phyloP scores from a whole-genome alignment of 179 eudicot species.

The Pouteria campechiana region DNA sequence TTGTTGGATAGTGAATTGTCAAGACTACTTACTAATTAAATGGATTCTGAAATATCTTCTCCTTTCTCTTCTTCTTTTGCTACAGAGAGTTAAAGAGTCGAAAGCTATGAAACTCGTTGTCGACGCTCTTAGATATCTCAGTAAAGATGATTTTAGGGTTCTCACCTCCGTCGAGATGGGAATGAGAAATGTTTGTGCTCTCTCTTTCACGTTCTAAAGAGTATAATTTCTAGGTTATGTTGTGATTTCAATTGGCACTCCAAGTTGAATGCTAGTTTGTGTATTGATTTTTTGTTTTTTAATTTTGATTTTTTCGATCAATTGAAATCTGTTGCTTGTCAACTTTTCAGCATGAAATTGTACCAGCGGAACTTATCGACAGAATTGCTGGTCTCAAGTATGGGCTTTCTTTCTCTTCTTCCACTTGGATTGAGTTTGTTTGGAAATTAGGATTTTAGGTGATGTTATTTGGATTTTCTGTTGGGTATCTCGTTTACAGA shows the following conservation, averaged over 20 bases:
- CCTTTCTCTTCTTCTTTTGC: too few species aligned
- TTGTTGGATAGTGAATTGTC: too few species aligned
- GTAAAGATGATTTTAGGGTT: slow-evolving; percentile 90
- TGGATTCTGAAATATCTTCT: too few species aligned
- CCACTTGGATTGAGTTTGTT: not conserved
- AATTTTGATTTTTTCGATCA: not conserved
- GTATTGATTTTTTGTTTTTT: not conserved
- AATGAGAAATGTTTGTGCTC: slow-evolving; percentile 60
- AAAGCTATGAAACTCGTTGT: slow-evolving; percentile 83
- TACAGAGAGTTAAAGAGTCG: too few species aligned
- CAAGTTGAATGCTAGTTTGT: too few species aligned
- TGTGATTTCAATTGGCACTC: too few species aligned
- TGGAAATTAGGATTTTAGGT: not conserved
- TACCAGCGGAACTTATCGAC: slow-evolving; percentile 65
- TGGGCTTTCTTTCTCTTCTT: not conserved
- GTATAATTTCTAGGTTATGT: too few species aligned
- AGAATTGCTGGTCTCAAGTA: slow-evolving; percentile 89
- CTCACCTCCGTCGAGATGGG: slow-evolving; percentile 97
- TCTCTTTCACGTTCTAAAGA: not conserved
- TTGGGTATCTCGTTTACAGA: too few species aligned
- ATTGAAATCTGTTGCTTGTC: too few species aligned
- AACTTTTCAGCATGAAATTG: slow-evolving; percentile 84
- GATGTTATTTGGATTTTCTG: not conserved
- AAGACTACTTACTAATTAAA: too few species aligned
- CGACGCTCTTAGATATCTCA: slow-evolving; percentile 60